phyloP scores from a whole-genome alignment of 441 rosid genomes.

The Capsella rubella region DNA sequence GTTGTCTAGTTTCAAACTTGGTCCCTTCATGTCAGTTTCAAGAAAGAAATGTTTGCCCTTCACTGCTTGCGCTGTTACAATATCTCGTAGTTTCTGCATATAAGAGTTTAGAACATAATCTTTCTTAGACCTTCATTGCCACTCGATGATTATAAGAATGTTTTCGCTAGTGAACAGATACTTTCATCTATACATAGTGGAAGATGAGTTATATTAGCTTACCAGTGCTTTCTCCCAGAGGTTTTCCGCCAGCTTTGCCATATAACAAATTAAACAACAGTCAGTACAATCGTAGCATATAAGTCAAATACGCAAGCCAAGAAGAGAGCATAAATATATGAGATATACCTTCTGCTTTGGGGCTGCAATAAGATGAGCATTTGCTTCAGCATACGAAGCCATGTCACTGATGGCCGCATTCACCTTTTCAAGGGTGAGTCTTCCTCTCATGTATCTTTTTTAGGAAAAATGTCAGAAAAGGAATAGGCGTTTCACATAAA shows the following conservation, averaged over 20 bases:
- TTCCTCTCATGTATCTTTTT: slow-evolving; percentile 91
- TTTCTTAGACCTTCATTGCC: background rate
- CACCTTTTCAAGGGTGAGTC: slow-evolving; percentile 88
- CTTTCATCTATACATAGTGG: background rate
- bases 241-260: too few relatives aligned
- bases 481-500: background rate
- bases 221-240: slow-evolving; percentile 92
- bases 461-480: slow-evolving; percentile 4
- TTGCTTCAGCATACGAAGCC: slow-evolving; percentile 85
- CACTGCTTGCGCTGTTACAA: slow-evolving; percentile 62
- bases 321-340: slow-evolving; percentile 1
- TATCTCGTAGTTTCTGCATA: slow-evolving; percentile 81
- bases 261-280: slow-evolving; percentile 24
- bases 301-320: slow-evolving; percentile 12
- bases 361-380: slow-evolving; percentile 77
- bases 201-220: slow-evolving; percentile 43
- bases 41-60: slow-evolving; percentile 90
- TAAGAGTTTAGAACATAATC: background rate
- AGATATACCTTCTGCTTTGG: slow-evolving; percentile 82
- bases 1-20: slow-evolving; percentile 88
- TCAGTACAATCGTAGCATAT: slow-evolving; percentile 33
- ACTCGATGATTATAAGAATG: background rate
- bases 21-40: slow-evolving; percentile 88
- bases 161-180: background rate
- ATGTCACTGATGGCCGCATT: slow-evolving; percentile 89